Base-by-base conservation (phyloP, 257 asterid genomes). In the Echium plantagineum region DNA sequence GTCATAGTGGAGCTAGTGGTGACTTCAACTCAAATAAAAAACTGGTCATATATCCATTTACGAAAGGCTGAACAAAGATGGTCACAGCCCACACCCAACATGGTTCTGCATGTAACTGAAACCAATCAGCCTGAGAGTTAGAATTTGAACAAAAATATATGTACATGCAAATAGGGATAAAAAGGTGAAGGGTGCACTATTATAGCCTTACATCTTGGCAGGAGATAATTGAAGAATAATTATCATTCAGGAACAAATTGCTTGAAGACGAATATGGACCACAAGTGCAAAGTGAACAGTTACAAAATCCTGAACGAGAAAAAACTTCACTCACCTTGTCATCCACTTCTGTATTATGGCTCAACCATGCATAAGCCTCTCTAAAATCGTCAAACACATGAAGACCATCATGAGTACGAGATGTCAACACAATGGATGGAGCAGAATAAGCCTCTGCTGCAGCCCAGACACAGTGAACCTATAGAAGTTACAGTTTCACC, bases 371-470 rank as follows among this genome's bases (percentile, higher is more conserved):
- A 76, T 93, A 93, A 58, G 96, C 97, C 85, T 93, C 99, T 79
- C 99, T 84, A 69, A 93, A 93, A 84, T 93, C 99, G 74, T 93
- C 99, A 83, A 93, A 89, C 66, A 93, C 97, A 62, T 93, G 97
- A 74, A 93, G 86, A 13, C 97, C 99, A 17, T 89, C 95, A 70
- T 72, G 76, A 52, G 94, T 65, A 53, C 80, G 96, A 68, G 97
- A 81, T 47, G 99, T 89, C 61, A 89, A 72, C 65, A 93, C 99
- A 70, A 93, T 93, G 52, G 97, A 93, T 26, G 99, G 99, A 58
- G 99, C 97, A 61, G 99, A 93, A 80, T 93, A 93, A 57, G 99
- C 99, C 81, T 93, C 99, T 17, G 97, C 95, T 22, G 99, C 99
- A 55, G 97, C 97, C 99, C 99, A 89, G 69, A 93, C 99, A 80